Evolutionary conservation across 768 basidiomycete species (phyloP).

Genomic region (Agaricus bisporus): DNA sequence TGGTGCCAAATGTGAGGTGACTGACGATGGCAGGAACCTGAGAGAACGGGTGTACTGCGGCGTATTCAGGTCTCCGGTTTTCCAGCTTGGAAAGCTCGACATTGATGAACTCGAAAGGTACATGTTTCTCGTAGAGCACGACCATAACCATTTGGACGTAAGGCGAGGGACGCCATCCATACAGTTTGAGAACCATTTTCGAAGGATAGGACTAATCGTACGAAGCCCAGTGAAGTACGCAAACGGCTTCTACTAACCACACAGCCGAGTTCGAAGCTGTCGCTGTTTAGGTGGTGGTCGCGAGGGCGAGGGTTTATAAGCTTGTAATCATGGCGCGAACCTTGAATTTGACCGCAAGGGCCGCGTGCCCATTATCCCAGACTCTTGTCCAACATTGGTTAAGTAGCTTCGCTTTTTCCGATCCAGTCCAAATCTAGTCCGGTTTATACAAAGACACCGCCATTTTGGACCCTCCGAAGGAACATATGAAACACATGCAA

Average conservation of each 20-base stretch:
- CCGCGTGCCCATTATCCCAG: too few relatives aligned
- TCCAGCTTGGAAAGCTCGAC: slow-evolving; percentile 35
- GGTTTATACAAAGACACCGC: too few relatives aligned
- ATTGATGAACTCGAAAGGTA: slow-evolving; percentile 40
- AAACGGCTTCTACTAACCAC: too few relatives aligned
- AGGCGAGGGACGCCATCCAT: slow-evolving; percentile 30
- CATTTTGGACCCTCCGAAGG: too few relatives aligned
- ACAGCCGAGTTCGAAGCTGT: slow-evolving; percentile 16
- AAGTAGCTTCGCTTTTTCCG: too few relatives aligned
- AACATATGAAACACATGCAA: too few relatives aligned
- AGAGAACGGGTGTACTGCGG: neutral
- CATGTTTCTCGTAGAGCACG: slow-evolving; percentile 40
- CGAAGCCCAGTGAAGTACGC: too few relatives aligned
- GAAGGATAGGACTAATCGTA: neutral
- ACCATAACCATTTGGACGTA: slow-evolving; percentile 41
- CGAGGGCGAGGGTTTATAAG: too few relatives aligned
- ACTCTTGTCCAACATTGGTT: too few relatives aligned
- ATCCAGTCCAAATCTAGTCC: too few relatives aligned
- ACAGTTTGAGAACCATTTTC: slow-evolving; percentile 21
- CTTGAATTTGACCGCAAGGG: too few relatives aligned
- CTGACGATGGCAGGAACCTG: neutral
- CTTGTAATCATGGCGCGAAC: too few relatives aligned
- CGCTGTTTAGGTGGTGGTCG: slow-evolving; percentile 12
- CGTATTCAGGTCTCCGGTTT: slow-evolving; percentile 27
- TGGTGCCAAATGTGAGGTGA: neutral